Evolutionary conservation across 345 rosid species (phyloP), one percentile per base, ranked within the genome.

Genomic region (Sapria himalayana): DNA sequence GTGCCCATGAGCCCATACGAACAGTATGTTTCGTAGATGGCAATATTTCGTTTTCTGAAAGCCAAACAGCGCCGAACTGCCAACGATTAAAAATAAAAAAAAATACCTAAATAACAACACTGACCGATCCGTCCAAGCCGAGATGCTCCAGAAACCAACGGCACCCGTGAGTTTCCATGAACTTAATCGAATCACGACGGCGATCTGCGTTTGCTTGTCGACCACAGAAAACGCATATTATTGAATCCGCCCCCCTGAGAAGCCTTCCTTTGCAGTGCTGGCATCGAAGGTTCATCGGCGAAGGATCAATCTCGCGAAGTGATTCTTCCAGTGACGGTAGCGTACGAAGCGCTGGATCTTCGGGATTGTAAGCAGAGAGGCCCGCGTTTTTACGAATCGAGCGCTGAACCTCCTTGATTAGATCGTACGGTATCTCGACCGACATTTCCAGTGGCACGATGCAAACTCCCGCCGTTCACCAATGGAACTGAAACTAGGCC

Each of bases 151-250:
- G 94, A 33, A 85, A 45, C 81, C 66, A 85, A 15, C 63, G 63
- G 67, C 55, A 81, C 39, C 62, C 86, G 42, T 29, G 40, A 38
- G 92, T 63, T 29, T 81, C 62, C 17, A 52, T 57, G 51, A 81
- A 75, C 60, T 71, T 67, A 63, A 85, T 63, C 1, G 89, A 73
- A 41, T 62, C 65, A 17, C 78, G 92, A 19, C 71, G 59, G 15
- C 54, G 49, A 3, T 67, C 74, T 9, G 9, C 48, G 21, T 50
- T 60, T 8, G 49, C 45, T 37, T 56, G 72, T 22, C 55, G 66
- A 12, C 96, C 92, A 37, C 92, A 85, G 59, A 85, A 85, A 25
- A 85, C 70, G 52, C 96, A 81, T 54, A 73, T 44, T 37, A 71
- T 35, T 11, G 94, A 85, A 9, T 61, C 52, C 8, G 57, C 33